Base-by-base conservation (phyloP, 345 rosid genomes). In the Eucalyptus leucophloia region DNA sequence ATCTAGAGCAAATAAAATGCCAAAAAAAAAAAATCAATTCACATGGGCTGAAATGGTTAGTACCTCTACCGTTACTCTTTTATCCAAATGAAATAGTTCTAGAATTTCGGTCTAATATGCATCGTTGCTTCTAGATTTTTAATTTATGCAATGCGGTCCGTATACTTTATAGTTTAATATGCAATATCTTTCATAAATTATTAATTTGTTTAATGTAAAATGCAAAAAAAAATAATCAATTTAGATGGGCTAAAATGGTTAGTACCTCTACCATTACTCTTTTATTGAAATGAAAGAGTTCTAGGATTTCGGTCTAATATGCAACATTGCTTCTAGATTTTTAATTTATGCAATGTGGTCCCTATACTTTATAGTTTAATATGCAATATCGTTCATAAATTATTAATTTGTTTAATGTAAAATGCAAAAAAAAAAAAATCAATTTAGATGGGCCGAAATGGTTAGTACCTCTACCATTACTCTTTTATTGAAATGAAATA, bases 51-150 rank as follows among this genome's bases (percentile, higher is more conserved):
- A 21, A 56, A 56, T 56, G 62, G 30, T 56, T 24, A 23, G 62
- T 56, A 56, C 30, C 24, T 56, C 62, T 24, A 56, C 62, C 30
- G 4, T 56, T 56, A 56, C 30, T 56, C 12, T 56, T 56, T 56
- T 19, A 53, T 53, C 4, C 1, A 53, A 53, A 53, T 19, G 11
- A 65, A 65, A n/a, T 16, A 1, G 6, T 32, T 9, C 3, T n/a
- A 2, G 12, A n/a, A 67, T 34, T 67, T 67, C 1, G 6, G 3
- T 67, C 21, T 32, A 67, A 67, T 16, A 9, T n/a, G 23, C 21
- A 67, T 16, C 0, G 1, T 67, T 1, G 0, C 3, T 3, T 18
- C 1, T 67, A 1, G 9, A 67, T 1, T 67, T 67, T 32, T 67
- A 67, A 67, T 67, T n/a, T 67, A 1, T 13, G 6, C 3, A 16